Evolutionary conservation across 139 green algal species (phyloP).

Genomic region (Chloropicon primus): DNA sequence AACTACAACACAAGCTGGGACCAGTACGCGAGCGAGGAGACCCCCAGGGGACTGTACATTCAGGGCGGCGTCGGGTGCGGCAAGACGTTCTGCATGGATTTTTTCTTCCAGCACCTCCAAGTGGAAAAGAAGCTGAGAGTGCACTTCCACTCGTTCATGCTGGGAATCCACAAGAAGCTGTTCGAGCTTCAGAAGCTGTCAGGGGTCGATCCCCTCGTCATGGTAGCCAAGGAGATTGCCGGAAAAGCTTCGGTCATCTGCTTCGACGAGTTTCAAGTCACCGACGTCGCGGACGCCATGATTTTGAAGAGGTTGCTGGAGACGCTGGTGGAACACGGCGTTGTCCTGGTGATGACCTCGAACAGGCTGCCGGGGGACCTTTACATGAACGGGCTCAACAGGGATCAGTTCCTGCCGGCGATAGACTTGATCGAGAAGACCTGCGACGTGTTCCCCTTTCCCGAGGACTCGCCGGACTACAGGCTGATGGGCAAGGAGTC

Average conservation of each 20-base stretch:
- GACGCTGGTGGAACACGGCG: slow-evolving; percentile 7
- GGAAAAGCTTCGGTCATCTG: neutral
- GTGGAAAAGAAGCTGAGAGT: neutral
- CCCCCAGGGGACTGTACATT: slow-evolving; percentile 10
- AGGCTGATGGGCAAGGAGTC: neutral
- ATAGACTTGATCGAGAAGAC: neutral
- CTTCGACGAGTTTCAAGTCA: slow-evolving; percentile 14
- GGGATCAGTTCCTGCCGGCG: neutral
- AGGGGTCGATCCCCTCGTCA: neutral
- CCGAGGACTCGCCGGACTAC: neutral
- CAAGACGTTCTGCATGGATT: slow-evolving; percentile 12
- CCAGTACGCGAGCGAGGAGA: neutral
- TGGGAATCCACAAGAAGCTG: slow-evolving; percentile 1
- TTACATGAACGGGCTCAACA: slow-evolving; percentile 8
- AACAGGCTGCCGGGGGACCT: slow-evolving; percentile 6
- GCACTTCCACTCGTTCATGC: slow-evolving; percentile 14
- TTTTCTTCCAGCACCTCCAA: neutral
- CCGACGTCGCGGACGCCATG: slow-evolving; percentile 20
- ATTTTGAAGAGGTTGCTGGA: slow-evolving; percentile 22
- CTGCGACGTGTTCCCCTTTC: neutral
- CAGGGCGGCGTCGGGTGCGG: slow-evolving; percentile 9
- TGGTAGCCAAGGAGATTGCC: neutral
- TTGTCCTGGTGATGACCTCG: slow-evolving; percentile 11
- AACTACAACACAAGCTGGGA: neutral
- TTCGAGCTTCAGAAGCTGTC: slow-evolving; percentile 17